phyloP scores from a whole-genome alignment of 352 stramenopile genomes.

The Sclerospora graminicola region DNA sequence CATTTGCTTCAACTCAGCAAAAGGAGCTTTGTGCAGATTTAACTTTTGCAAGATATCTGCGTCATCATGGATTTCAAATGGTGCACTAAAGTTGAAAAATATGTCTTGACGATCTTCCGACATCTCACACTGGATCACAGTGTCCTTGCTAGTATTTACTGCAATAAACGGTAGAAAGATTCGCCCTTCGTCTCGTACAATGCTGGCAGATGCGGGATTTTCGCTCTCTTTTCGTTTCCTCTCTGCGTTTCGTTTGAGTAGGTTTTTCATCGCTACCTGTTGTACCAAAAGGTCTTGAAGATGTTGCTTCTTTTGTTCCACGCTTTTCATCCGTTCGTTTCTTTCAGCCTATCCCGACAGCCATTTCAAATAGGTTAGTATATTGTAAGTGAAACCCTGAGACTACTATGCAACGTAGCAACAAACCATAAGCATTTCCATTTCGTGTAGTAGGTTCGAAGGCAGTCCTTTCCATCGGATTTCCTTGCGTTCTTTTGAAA shows the following conservation, averaged over 20 bases:
- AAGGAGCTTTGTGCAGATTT: constrained; percentile 76
- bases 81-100: constrained; percentile 94
- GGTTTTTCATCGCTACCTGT: constrained; percentile 92
- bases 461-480: constrained; percentile 82
- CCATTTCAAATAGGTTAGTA: constrained; percentile 1
- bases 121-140: constrained; percentile 96
- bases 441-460: constrained; percentile 76
- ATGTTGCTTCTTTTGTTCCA: constrained; percentile 85
- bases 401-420: not conserved
- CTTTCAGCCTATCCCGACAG: constrained; percentile 38
- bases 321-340: constrained; percentile 65
- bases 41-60: constrained; percentile 94
- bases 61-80: constrained; percentile 97
- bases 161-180: constrained; percentile 96
- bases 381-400: not conserved
- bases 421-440: constrained; percentile 75
- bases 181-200: constrained; percentile 53
- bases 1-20: constrained; percentile 56
- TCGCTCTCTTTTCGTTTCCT: constrained; percentile 37
- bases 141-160: constrained; percentile 91
- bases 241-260: constrained; percentile 82
- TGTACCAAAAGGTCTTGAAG: constrained; percentile 89
- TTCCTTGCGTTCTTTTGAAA: constrained; percentile 93
- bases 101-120: constrained; percentile 90
- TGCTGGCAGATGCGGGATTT: constrained; percentile 14